Percentiles rank a stretch among this genome's conserved stretches.
Conservation (phyloP, 257 asterid species). For the Orobanche coerulescens region DNA sequence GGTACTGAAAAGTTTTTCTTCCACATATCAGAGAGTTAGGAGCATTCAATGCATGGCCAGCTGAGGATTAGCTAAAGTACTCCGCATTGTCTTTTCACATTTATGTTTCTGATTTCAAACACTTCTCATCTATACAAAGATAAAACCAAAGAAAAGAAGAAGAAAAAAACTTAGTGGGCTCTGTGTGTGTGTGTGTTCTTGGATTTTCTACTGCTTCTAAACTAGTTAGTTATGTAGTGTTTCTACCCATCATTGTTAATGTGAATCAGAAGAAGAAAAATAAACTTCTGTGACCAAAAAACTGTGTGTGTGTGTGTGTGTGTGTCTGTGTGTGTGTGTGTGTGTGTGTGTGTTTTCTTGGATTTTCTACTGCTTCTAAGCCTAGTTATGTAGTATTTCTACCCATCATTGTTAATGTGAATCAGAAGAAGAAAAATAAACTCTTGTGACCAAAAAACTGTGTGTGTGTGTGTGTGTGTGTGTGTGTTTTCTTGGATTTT, state of each 20-base stretch:
- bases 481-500: neutral
- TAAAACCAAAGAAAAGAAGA: neutral
- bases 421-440: neutral
- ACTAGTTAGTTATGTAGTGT: neutral
- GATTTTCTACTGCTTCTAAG: neutral
- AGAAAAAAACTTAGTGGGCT: neutral
- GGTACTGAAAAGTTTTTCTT: conserved; percentile 16
- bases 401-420: neutral
- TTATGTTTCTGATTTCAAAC: conserved; percentile 20
- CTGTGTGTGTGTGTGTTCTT: neutral
- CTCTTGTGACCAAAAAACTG: neutral
- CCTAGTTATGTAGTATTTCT: neutral
- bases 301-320: neutral
- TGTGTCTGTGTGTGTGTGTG: conserved; percentile 9
- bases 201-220: neutral
- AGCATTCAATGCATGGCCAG: conserved; percentile 51
- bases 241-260: neutral
- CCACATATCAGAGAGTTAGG: conserved; percentile 22
- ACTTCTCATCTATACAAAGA: too few relatives aligned
- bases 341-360: neutral
- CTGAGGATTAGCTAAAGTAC: conserved; percentile 35
- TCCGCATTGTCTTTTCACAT: conserved; percentile 46
- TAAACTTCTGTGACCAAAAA: neutral
- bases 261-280: neutral
- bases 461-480: neutral